Base-by-base conservation (phyloP, 1,139 yeast species). In the Geotrichum phurueaensis region DNA sequence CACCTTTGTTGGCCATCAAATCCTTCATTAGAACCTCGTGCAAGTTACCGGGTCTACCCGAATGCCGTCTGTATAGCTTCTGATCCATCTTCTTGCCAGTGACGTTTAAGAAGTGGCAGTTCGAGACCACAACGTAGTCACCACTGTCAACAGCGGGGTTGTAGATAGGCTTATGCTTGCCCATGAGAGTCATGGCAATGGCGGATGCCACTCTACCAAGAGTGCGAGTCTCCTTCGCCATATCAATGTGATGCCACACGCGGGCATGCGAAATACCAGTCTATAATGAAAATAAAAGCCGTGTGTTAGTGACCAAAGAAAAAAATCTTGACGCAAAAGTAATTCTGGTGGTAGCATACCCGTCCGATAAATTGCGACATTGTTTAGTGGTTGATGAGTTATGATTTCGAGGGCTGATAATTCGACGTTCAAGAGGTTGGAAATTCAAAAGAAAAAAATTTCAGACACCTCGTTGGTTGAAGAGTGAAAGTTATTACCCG, bases 101-200 rank as follows among this genome's bases (percentile, higher is more conserved):
- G 20, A 87, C 81, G 69, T 85, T 85, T 68, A 95, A 74, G 67
- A 85, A 84, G 63, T 89, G 83, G 71, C 97, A 91, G 77, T 94
- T 94, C 13, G 98, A 89, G 1, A 94, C 97, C 20, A 94, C 98
- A 20, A 94, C 97, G 70, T 92, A 94, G 75, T 94, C 99, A 13
- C 99, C 99, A 67, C 87, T 85, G 76, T 94, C 99, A n/a, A 57
- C 82, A 76, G 84, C 76, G 12, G 81, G 81, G 66, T 92, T 89
- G 68, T 77, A 87, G 0, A 91, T 84, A 7, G 70, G 99, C 78
- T 94, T 94, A 76, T 94, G 98, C 74, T 95, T 95, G 20, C 99
- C 99, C 78, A 89, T 91, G 58, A 95, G 80, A 0, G 96, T 86
- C 47, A 84, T 78, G 45, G 99, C 98, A 62, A 94, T 90, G 63